Evolutionary conservation across 1,139 yeast genomes (phyloP).

Genomic region (Blastobotrys proliferans): DNA sequence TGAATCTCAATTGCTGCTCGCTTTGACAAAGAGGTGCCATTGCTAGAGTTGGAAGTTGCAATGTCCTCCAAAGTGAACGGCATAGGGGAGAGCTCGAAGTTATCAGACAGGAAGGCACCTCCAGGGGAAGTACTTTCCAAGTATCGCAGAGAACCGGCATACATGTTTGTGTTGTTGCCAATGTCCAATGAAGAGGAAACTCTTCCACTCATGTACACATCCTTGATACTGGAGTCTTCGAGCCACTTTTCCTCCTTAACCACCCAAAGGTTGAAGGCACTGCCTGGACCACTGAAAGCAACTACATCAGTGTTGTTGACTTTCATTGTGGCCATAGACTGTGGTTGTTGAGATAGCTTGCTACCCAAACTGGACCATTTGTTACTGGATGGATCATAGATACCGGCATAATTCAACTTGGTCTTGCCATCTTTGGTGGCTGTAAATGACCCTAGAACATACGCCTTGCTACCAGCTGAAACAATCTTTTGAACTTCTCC

Average conservation of each 20-base stretch:
- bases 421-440: constrained; percentile 31
- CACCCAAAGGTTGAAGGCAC: constrained; percentile 32
- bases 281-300: constrained; percentile 35
- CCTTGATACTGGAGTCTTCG: constrained; percentile 21
- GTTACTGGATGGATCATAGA: constrained; percentile 26
- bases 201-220: constrained; percentile 22
- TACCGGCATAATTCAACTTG: constrained; percentile 26
- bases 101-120: constrained; percentile 25
- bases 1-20: constrained; percentile 7
- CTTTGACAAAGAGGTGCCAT: constrained; percentile 15
- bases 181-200: constrained; percentile 19
- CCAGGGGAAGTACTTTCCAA: constrained; percentile 27
- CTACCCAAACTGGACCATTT: constrained; percentile 26
- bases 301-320: constrained; percentile 35
- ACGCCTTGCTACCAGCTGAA: constrained; percentile 22
- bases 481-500: constrained; percentile 36
- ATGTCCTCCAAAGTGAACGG: constrained; percentile 23
- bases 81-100: constrained; percentile 25
- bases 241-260: constrained; percentile 27
- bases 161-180: constrained; percentile 16
- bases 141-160: constrained; percentile 26
- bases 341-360: constrained; percentile 30
- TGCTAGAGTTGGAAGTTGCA: constrained; percentile 22
- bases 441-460: constrained; percentile 40
- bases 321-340: constrained; percentile 24